Evolutionary conservation across 2,329 filamentous ascomycete species (phyloP).

Genomic region (Cladobotryum protrusum): DNA sequence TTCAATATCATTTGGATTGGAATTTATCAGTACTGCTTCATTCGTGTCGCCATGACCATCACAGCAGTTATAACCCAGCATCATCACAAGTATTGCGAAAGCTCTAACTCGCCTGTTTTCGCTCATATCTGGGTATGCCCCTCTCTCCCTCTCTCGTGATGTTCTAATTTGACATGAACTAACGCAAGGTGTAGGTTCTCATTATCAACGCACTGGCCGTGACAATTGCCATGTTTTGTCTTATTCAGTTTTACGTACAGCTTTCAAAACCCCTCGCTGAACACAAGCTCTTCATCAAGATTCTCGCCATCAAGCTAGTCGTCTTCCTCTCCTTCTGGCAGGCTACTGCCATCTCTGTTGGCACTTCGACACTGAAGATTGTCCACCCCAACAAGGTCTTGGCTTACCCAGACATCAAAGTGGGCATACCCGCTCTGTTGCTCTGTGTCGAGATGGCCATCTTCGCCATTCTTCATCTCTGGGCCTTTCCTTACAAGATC

Average conservation of each 20-base stretch:
- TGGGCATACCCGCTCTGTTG: slow-evolving; percentile 71
- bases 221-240: slow-evolving; percentile 78
- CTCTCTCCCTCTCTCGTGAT: neutral
- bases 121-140: slow-evolving; percentile 71
- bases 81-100: slow-evolving; percentile 67
- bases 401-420: slow-evolving; percentile 68
- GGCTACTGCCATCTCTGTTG: slow-evolving; percentile 44
- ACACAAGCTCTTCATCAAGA: slow-evolving; percentile 70
- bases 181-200: slow-evolving; percentile 42
- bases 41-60: slow-evolving; percentile 73
- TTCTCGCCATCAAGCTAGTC: slow-evolving; percentile 81
- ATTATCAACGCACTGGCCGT: slow-evolving; percentile 66
- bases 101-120: slow-evolving; percentile 70
- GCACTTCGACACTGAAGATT: slow-evolving; percentile 54
- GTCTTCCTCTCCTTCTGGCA: slow-evolving; percentile 94
- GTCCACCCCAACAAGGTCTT: slow-evolving; percentile 54
- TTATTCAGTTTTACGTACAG: slow-evolving; percentile 83
- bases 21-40: slow-evolving; percentile 81
- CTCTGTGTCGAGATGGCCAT: slow-evolving; percentile 81
- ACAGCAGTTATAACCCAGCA: slow-evolving; percentile 69
- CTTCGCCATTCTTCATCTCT: slow-evolving; percentile 72
- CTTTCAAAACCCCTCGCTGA: slow-evolving; percentile 61
- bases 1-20: slow-evolving; percentile 83
- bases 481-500: slow-evolving; percentile 71
- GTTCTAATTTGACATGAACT: neutral